These are phyloP conservation scores for Arachnopeziza araneosa DNA, from an alignment of 2,329 filamentous ascomycete species.

Conservation along the genomic window DNA sequence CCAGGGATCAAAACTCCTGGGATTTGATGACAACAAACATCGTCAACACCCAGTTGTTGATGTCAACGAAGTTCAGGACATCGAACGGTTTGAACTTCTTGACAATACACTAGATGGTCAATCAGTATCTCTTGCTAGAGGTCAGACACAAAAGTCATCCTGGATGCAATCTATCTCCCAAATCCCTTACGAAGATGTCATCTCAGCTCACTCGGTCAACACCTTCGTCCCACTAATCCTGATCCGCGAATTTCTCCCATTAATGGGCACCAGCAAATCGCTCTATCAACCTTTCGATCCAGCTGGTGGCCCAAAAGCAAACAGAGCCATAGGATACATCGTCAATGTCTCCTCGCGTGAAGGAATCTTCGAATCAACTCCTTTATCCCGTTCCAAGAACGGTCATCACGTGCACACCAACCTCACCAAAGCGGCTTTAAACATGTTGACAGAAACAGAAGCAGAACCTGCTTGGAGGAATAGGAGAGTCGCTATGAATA, in stretches of 20 bases:
- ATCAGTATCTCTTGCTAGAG: neutral
- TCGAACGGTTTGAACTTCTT: too few species aligned
- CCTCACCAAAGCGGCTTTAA: constrained; percentile 17
- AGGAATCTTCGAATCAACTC: constrained; percentile 13
- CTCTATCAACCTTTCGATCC: neutral
- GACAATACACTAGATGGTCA: neutral
- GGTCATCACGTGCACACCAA: constrained; percentile 19
- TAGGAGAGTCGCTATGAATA: constrained; percentile 13
- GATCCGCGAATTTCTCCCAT: constrained; percentile 13
- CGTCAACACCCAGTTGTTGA: neutral
- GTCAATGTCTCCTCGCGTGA: constrained; percentile 18
- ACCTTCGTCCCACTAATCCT: constrained; percentile 17
- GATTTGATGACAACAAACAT: neutral
- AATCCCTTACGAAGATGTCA: constrained; percentile 19
- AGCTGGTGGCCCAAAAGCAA: neutral
- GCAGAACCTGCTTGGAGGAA: constrained; percentile 11
- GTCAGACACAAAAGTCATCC: constrained; percentile 2
- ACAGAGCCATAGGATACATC: constrained; percentile 4
- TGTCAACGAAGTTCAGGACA: too few species aligned
- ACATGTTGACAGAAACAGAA: constrained; percentile 20
- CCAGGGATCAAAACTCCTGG: neutral
- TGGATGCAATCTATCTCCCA: constrained; percentile 14
- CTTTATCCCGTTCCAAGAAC: constrained; percentile 3
- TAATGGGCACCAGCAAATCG: constrained; percentile 4
- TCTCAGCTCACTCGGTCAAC: constrained; percentile 18